Conservation (phyloP, 495 filamentous ascomycete species). For the Aspergillus biplanus region DNA sequence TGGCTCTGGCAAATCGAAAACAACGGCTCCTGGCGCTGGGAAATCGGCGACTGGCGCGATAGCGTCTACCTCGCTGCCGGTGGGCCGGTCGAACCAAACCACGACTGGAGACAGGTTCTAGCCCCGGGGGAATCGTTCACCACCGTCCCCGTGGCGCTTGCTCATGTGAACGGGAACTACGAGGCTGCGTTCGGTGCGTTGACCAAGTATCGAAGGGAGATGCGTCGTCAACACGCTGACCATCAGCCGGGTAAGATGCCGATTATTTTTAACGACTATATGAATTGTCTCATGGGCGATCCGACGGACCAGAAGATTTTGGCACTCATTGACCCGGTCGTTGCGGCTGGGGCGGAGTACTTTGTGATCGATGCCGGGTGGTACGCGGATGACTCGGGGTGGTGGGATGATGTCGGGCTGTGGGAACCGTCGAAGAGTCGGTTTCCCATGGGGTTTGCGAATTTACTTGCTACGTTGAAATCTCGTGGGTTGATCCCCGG, state of each 20-base stretch:
- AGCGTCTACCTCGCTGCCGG: slow-evolving; percentile 26
- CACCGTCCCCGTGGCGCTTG: slow-evolving; percentile 26
- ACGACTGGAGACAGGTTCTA: slow-evolving; percentile 23
- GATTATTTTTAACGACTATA: slow-evolving; percentile 36
- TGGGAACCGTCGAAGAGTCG: slow-evolving; percentile 35
- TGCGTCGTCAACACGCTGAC: slow-evolving; percentile 22
- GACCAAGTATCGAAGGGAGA: slow-evolving; percentile 27
- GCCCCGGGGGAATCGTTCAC: slow-evolving; percentile 20
- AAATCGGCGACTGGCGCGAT: slow-evolving; percentile 32
- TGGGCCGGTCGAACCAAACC: slow-evolving; percentile 24
- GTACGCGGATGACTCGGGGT: slow-evolving; percentile 33
- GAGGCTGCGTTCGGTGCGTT: slow-evolving; percentile 26
- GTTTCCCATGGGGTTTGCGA: slow-evolving; percentile 28
- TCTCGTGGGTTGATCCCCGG: slow-evolving; percentile 26
- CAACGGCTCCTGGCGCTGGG: slow-evolving; percentile 34
- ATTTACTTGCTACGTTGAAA: slow-evolving; percentile 13
- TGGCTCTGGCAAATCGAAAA: slow-evolving; percentile 36
- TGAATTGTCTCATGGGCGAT: slow-evolving; percentile 38
- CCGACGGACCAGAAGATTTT: slow-evolving; percentile 31
- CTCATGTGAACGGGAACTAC: slow-evolving; percentile 12
- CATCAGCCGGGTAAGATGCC: slow-evolving; percentile 17
- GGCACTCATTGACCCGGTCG: slow-evolving; percentile 25
- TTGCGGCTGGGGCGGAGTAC: slow-evolving; percentile 25
- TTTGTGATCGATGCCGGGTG: slow-evolving; percentile 35
- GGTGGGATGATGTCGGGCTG: slow-evolving; percentile 33